Percentiles rank a stretch among this genome's conserved stretches.
phyloP scores from a whole-genome alignment of 352 stramenopile genomes.

The Globisporangium canariense region DNA sequence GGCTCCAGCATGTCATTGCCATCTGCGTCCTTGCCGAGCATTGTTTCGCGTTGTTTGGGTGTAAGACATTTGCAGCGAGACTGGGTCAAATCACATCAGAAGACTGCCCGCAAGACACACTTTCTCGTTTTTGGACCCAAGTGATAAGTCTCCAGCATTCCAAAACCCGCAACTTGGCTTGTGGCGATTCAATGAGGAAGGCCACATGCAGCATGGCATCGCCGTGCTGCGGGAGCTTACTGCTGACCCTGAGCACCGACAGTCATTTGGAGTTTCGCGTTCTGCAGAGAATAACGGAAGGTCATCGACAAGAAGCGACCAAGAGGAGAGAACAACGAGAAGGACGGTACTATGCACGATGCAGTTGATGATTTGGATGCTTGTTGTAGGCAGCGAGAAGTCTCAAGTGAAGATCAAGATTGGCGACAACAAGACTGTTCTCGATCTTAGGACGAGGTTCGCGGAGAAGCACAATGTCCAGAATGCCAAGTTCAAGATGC shows the following conservation, averaged over 20 bases:
- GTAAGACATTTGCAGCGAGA: neutral
- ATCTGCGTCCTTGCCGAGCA: neutral
- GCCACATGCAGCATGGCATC: neutral
- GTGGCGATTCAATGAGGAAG: neutral
- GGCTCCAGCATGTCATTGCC: neutral
- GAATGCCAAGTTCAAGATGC: neutral
- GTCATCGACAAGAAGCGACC: neutral
- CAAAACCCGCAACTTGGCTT: neutral
- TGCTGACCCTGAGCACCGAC: neutral
- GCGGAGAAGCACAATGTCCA: neutral
- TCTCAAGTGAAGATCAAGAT: neutral
- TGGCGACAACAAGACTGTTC: neutral
- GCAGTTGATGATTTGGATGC: neutral
- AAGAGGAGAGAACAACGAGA: neutral
- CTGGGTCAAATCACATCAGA: neutral
- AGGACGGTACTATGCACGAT: neutral
- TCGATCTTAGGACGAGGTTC: neutral
- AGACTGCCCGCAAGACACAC: neutral
- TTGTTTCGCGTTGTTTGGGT: neutral
- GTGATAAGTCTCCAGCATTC: neutral
- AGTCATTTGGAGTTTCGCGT: neutral
- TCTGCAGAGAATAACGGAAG: neutral
- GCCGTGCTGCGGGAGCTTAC: neutral
- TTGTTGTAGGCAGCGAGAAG: neutral
- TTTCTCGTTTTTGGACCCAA: neutral